Evolutionary conservation across 2,329 filamentous ascomycete genomes (phyloP).

Genomic region (Ceratocystis smalleyi): DNA sequence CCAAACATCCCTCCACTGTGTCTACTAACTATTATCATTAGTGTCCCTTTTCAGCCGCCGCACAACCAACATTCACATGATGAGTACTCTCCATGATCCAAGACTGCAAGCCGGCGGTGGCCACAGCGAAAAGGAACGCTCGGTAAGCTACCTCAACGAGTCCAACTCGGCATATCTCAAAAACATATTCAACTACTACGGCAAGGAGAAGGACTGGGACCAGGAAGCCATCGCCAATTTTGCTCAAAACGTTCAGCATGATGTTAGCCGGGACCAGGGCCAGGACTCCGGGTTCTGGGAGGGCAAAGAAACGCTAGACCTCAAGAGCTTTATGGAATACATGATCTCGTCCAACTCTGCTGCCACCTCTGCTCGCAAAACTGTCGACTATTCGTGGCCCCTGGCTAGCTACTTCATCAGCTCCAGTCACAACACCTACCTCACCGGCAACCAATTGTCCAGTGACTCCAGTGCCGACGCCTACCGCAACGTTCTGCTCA

Average conservation of each 20-base stretch:
- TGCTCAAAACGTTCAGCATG: conserved; percentile 31
- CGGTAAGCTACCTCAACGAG: conserved; percentile 29
- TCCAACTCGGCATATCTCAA: conserved; percentile 30
- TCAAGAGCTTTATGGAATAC: conserved; percentile 37
- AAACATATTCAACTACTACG: conserved; percentile 32
- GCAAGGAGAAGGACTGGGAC: conserved; percentile 32
- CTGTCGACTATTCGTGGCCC: conserved; percentile 52
- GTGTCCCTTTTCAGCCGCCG: background rate
- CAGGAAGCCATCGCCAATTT: conserved; percentile 32
- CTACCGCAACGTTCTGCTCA: conserved; percentile 69
- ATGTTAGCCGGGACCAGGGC: conserved; percentile 22
- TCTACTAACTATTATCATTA: background rate
- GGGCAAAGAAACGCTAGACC: conserved; percentile 26
- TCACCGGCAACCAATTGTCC: conserved; percentile 74
- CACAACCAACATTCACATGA: background rate
- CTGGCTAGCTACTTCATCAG: conserved; percentile 86
- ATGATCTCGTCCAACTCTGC: conserved; percentile 37
- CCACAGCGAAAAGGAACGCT: conserved; percentile 28
- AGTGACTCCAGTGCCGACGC: conserved; percentile 76
- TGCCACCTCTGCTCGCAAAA: conserved; percentile 27
- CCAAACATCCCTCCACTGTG: background rate
- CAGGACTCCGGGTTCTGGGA: conserved; percentile 17
- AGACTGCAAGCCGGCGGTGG: conserved; percentile 34
- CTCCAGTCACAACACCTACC: conserved; percentile 89
- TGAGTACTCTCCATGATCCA: conserved; percentile 19